phyloP scores from a whole-genome alignment of 2,329 filamentous ascomycete species.

The Chaetomium globosum region DNA sequence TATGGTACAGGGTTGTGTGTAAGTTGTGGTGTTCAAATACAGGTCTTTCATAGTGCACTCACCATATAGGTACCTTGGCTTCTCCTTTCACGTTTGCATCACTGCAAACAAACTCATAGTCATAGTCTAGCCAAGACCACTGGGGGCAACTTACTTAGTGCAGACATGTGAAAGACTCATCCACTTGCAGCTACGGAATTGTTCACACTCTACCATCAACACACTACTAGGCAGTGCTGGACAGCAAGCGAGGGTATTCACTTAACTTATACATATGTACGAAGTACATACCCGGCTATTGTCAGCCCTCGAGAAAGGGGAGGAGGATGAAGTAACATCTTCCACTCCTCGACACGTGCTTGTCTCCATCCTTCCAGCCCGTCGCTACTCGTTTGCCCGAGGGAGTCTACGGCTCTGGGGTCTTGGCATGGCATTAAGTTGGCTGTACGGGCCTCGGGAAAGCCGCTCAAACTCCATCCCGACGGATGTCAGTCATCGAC shows the following conservation, averaged over 20 bases:
- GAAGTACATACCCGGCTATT: too few relatives aligned
- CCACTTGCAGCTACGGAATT: background rate
- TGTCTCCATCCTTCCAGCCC: background rate
- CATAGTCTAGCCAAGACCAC: background rate
- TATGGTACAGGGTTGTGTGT: background rate
- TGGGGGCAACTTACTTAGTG: background rate
- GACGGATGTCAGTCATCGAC: slow-evolving; percentile 9
- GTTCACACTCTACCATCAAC: too few relatives aligned
- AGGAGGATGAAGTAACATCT: too few relatives aligned
- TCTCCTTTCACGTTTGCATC: background rate
- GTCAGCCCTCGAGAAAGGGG: too few relatives aligned
- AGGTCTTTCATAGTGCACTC: background rate
- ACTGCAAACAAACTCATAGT: background rate
- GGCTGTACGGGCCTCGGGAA: slow-evolving; percentile 21
- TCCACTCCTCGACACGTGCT: slow-evolving; percentile 8
- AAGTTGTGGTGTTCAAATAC: background rate
- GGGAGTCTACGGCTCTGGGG: slow-evolving; percentile 21
- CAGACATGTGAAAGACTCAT: slow-evolving; percentile 2
- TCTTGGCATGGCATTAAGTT: slow-evolving; percentile 7
- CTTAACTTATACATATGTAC: too few relatives aligned
- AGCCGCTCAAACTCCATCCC: background rate
- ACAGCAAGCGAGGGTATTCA: too few relatives aligned
- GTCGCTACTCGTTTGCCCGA: slow-evolving; percentile 11
- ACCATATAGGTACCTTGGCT: background rate
- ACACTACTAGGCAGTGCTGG: too few relatives aligned